Evolutionary conservation across 495 filamentous ascomycete species (phyloP), one percentile per base, ranked within the genome.

Genomic region (Penicillium roqueforti): DNA sequence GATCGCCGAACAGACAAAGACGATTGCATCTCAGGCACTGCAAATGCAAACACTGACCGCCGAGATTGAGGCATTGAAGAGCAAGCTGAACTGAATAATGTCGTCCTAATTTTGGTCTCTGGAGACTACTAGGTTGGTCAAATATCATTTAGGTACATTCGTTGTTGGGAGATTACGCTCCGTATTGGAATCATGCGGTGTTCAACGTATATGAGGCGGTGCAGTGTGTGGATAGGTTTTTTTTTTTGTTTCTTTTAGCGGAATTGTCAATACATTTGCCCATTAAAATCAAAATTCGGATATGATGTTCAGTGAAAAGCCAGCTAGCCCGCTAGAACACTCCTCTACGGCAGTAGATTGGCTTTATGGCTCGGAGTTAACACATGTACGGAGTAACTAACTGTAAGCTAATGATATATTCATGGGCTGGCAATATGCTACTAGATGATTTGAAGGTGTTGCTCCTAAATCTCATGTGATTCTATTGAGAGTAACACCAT

Each of bases 1-100:
- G 52, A 70, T 78, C 34, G 67, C 73, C 1, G 68, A 72, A 48
- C 75, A 76, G 55, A 76, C 72, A 37, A 75, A 70, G 64, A 70
- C 68, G 3, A 76, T 78, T 42, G 71, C 74, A 14, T 45, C 64
- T 7, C 75, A 78, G 60, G 70, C 73, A 5, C 62, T 71, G 47
- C 72, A 76, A 51, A 67, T 78, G 62, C 68, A 76, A 55, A 69
- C 55, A 14, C 60, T 78, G 49, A 71, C 74, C 4, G 66, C 71
- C 9, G 74, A 76, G 60, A 72, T 78, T 20, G 74, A 76, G 38
- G 65, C 73, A 18, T 67, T 78, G 37, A 76, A 76, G 65, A 67
- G 63, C 59, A 76, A 77, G 56, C 53, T 73, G 55, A 66, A 58
- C 53, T 75, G 67, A 54, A 34, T 52, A 40, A 18, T 40, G 14